Conservation (phyloP, 2,329 filamentous ascomycete species). For the Daldinia sp. region DNA sequence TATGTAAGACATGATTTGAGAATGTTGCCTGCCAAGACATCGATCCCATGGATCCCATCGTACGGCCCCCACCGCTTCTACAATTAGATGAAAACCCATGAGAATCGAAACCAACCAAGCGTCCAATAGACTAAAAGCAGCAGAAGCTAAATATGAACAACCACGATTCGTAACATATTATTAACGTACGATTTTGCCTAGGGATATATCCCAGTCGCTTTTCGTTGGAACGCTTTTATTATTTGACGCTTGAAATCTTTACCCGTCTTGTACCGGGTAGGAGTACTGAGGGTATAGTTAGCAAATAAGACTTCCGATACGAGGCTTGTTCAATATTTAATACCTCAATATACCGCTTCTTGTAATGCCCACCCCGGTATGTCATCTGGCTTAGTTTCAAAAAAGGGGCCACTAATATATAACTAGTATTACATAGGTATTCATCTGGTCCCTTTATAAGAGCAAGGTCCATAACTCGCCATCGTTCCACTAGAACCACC, state of each 20-base stretch:
- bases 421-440: slow-evolving; percentile 24
- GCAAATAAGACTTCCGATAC: not conserved
- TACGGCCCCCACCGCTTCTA: slow-evolving; percentile 8
- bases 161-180: not conserved
- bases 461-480: slow-evolving; percentile 46
- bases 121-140: not conserved
- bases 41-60: slow-evolving; percentile 8
- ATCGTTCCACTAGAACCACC: slow-evolving; percentile 47
- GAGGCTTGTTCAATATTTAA: not conserved
- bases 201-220: not conserved
- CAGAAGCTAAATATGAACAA: not conserved
- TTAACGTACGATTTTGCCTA: not conserved
- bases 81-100: not conserved
- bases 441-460: slow-evolving; percentile 44
- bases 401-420: slow-evolving; percentile 48
- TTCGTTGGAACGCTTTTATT: not conserved
- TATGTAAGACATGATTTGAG: slow-evolving; percentile 33
- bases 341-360: slow-evolving; percentile 39
- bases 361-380: slow-evolving; percentile 45
- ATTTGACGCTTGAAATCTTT: slow-evolving; percentile 28
- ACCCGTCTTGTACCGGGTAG: slow-evolving; percentile 25
- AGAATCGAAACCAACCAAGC: not conserved
- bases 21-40: slow-evolving; percentile 39
- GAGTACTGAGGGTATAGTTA: slow-evolving; percentile 35
- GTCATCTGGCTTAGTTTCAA: slow-evolving; percentile 45